phyloP scores from a whole-genome alignment of 1,139 yeast species.

The Hanseniaspora sp. region DNA sequence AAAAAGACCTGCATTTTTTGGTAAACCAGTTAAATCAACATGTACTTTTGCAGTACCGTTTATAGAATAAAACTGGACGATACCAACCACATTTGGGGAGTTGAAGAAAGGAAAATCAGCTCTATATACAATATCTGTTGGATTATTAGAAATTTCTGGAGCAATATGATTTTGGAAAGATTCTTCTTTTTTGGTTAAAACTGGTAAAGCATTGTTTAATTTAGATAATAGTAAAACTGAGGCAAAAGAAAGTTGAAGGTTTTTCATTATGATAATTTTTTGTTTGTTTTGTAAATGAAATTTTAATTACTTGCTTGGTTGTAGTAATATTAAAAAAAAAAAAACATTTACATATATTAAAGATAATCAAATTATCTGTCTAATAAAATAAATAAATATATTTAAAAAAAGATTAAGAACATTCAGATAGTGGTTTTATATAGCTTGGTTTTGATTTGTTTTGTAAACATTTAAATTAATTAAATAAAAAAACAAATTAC shows the following conservation, averaged over 20 bases:
- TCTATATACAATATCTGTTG: slow-evolving; percentile 7
- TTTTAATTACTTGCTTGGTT: neutral
- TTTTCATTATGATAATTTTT: no score
- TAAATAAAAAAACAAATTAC: neutral
- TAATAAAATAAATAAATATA: no score
- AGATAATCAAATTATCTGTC: no score
- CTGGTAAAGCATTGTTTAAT: neutral
- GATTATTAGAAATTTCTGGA: neutral
- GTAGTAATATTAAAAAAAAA: no score
- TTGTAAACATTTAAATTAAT: neutral
- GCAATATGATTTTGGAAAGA: neutral
- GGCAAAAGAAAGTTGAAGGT: neutral
- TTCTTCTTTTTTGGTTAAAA: neutral
- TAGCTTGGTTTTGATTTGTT: no score
- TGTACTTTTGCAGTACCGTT: slow-evolving; percentile 44
- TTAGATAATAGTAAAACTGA: neutral
- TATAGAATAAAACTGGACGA: slow-evolving; percentile 4
- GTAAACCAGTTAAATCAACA: slow-evolving; percentile 49
- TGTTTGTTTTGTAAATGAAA: no score
- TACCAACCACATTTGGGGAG: slow-evolving; percentile 9
- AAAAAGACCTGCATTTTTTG: slow-evolving; percentile 48
- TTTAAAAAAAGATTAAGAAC: no score
- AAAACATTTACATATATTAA: no score
- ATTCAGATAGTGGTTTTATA: no score
- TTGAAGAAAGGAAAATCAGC: slow-evolving; percentile 9